Base-by-base conservation (phyloP, 2,329 filamentous ascomycete species). In the Ophiostoma piceae region DNA sequence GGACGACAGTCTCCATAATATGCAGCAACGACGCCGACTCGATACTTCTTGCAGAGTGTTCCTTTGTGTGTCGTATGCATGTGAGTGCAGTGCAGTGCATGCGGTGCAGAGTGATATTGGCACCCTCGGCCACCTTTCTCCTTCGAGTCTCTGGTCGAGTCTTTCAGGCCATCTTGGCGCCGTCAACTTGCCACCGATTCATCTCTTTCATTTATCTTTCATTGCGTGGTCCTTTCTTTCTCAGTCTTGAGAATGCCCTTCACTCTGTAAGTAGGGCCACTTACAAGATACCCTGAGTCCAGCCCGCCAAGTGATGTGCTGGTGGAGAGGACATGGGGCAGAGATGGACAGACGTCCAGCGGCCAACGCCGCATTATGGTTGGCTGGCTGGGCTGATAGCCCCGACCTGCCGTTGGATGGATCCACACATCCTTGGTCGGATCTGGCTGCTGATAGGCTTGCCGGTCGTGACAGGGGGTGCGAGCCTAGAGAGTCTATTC, bases 391-490 rank as follows among this genome's bases (percentile, higher is more conserved):
- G 43, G 68, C 29, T 67, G n/a, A 67, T 37, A 65, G 22, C 29
- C 70, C 68, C 68, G 65, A 67, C 54, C 67, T 71, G 71, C 71
- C 70, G 70, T 69, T 69, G 69, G 67, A 62, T 57, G 22, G 70
- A 22, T 66, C 71, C 64, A 73, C 78, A 74, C 71, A 75, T 70
- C 71, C 72, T 37, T 67, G 69, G 29, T 64, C 54, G 41, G 74
- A 77, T 76, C 75, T 75, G 71, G 69, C 70, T 64, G 68, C 74
- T 79, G 76, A 81, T 80, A 78, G 62, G 62, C 12, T 22, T 35
- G 26, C 57, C 16, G 12, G 14, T 68, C 67, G 75, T 67, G 57
- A 32, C 67, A 67, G 29, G 66, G 62, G 67, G 22, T 57, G 51
- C n/a, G 12, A 57, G 43, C 43, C n/a, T 9, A 19, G 6, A 19